Base-by-base conservation (phyloP, 2,329 filamentous ascomycete species). In the Colletotrichum limetticola region DNA sequence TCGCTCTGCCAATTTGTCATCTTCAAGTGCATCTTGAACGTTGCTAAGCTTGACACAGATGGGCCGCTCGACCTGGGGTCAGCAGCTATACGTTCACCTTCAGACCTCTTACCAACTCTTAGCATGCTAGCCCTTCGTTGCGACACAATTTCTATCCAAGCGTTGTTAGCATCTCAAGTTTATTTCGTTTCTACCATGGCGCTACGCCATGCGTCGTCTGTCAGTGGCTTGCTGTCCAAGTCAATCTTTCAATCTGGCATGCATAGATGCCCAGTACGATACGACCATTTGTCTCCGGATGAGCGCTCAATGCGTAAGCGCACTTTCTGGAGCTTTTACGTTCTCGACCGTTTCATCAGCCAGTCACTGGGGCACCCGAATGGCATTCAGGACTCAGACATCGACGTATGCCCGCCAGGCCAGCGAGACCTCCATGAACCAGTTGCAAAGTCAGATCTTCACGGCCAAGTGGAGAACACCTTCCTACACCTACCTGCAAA, bases 181-280 rank as follows among this genome's bases (percentile, higher is more conserved):
- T 87, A 87, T 68, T 82, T 88, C 2, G 81, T 86, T 2, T 82
- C 84, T 0, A 84, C 78, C 4, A 85, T 88, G 83, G 85, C 86
- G 2, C 80, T 88, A 7, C 83, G 86, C 26, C 82, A 83, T 8
- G 86, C 86, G 1, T 87, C 86, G 0, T 85, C 84, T 0, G 81
- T 88, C 6, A 84, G 85, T 28, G 86, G 87, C 5, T 81, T 84
- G 24, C 79, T 88, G 7, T 78, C 85, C 4, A 84, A 86, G 56
- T 82, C 84, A 6, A 82, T 88, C 59, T 85, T 86, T 28, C 86
- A 88, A 74, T 83, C 85, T 1, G 87, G 87, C 5, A 80, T 88
- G 7, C 86, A 89, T 75, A 82, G 87, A 3, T 88, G 87, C 74
- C 87, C 87, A 0, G 84, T 85, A 68, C 85, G 87, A 7, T 89